phyloP scores from a whole-genome alignment of 106 monocot genomes.

The Dendrobium huoshanense region DNA sequence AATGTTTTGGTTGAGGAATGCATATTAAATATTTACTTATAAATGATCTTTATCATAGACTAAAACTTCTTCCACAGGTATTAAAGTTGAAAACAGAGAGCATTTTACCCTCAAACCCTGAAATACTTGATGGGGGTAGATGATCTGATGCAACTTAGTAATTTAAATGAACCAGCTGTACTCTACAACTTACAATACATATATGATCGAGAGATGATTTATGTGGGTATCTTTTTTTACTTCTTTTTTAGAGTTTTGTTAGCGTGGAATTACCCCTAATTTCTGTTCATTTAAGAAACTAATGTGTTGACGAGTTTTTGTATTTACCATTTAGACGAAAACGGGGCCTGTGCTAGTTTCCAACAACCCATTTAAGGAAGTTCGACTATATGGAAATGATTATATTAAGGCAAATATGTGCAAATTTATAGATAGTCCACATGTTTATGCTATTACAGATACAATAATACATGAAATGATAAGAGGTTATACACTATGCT shows the following conservation, averaged over 20 bases:
- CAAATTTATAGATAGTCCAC: constrained; percentile 62
- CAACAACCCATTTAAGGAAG: constrained; percentile 86
- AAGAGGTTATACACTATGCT: constrained; percentile 73
- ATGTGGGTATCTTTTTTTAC: constrained; percentile 46
- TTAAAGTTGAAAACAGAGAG: constrained; percentile 53
- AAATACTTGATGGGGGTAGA: constrained; percentile 93
- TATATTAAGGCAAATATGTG: constrained; percentile 76
- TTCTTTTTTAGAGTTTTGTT: background rate
- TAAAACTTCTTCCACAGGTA: constrained; percentile 35
- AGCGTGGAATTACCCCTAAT: background rate
- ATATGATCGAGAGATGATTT: constrained; percentile 77
- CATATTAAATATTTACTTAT: constrained; percentile 1
- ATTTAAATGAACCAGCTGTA: constrained; percentile 90
- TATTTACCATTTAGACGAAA: constrained; percentile 48
- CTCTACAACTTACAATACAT: constrained; percentile 82
- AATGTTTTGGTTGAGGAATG: background rate
- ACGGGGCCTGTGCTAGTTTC: constrained; percentile 94
- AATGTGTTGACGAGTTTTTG: background rate
- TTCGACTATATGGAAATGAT: constrained; percentile 70
- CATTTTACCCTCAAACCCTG: constrained; percentile 85
- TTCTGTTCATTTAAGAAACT: background rate
- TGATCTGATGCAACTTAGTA: constrained; percentile 97
- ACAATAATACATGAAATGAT: constrained; percentile 93
- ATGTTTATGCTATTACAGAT: constrained; percentile 98
- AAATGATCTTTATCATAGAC: background rate